Conservation (phyloP, 2,329 filamentous ascomycete species). For the Aspergillus candidus region DNA sequence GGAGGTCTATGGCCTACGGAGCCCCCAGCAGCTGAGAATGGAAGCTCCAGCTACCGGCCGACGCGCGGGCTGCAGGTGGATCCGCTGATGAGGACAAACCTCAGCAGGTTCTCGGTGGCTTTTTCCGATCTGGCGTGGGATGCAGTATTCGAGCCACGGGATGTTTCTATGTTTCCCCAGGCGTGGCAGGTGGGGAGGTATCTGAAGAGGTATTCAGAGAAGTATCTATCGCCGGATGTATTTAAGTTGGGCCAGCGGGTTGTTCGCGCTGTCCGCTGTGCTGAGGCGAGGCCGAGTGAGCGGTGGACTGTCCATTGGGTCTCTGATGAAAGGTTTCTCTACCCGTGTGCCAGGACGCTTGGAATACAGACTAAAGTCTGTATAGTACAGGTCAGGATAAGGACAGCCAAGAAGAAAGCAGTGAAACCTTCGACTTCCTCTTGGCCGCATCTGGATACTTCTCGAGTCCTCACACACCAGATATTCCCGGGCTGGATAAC, state of each 20-base stretch:
- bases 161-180: constrained; percentile 60
- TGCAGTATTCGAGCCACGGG: constrained; percentile 33
- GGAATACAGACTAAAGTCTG: too few species aligned
- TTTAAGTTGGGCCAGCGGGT: constrained; percentile 46
- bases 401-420: too few species aligned
- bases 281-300: constrained; percentile 16
- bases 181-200: constrained; percentile 74
- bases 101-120: constrained; percentile 66
- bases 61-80: constrained; percentile 42
- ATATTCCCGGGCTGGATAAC: constrained; percentile 29
- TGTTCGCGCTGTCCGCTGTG: constrained; percentile 23
- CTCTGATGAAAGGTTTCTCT: constrained; percentile 4
- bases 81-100: constrained; percentile 55
- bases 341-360: not conserved
- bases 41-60: not conserved
- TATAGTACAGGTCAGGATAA: too few species aligned
- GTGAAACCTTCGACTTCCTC: constrained; percentile 58
- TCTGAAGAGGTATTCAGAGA: constrained; percentile 57
- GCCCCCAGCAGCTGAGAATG: constrained; percentile 41
- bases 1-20: constrained; percentile 71
- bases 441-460: constrained; percentile 74
- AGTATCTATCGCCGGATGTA: constrained; percentile 47
- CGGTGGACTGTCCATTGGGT: constrained; percentile 37
- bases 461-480: constrained; percentile 52
- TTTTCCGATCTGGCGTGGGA: constrained; percentile 64